These are phyloP conservation scores for Cadophora malorum DNA, from an alignment of 2,329 filamentous ascomycete genomes.

Conservation along the genomic window DNA sequence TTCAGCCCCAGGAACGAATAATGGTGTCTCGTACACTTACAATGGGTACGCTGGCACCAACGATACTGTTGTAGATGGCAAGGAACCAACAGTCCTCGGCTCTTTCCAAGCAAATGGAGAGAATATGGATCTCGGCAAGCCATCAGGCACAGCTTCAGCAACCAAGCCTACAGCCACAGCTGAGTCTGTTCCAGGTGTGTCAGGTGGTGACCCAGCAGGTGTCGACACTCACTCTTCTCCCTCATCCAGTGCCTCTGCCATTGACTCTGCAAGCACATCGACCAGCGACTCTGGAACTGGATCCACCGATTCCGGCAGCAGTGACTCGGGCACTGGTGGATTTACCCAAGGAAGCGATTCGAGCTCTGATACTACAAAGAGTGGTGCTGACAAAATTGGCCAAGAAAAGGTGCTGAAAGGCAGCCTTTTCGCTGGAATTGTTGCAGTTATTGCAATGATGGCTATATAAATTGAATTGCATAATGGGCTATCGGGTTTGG, in stretches of 20 bases:
- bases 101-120: constrained; percentile 83
- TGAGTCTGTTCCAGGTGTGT: constrained; percentile 61
- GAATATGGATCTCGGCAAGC: constrained; percentile 64
- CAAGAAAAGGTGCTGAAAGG: constrained; percentile 42
- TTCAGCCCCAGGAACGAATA: constrained; percentile 68
- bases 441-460: constrained; percentile 44
- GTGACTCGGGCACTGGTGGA: constrained; percentile 31
- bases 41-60: constrained; percentile 70
- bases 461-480: constrained; percentile 52
- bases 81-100: constrained; percentile 77
- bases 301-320: constrained; percentile 32
- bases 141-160: constrained; percentile 43
- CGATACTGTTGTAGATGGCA: constrained; percentile 75
- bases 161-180: constrained; percentile 42
- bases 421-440: constrained; percentile 43
- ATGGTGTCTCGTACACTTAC: constrained; percentile 78
- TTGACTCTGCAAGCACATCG: constrained; percentile 32
- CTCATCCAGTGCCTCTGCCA: constrained; percentile 19
- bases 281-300: constrained; percentile 41
- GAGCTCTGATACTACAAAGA: constrained; percentile 30
- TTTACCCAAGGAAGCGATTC: constrained; percentile 44
- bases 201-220: constrained; percentile 55
- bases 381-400: constrained; percentile 38
- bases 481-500: constrained; percentile 78
- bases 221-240: constrained; percentile 25